Conservation (phyloP, 495 filamentous ascomycete species). For the Penicillium crystallinum region DNA sequence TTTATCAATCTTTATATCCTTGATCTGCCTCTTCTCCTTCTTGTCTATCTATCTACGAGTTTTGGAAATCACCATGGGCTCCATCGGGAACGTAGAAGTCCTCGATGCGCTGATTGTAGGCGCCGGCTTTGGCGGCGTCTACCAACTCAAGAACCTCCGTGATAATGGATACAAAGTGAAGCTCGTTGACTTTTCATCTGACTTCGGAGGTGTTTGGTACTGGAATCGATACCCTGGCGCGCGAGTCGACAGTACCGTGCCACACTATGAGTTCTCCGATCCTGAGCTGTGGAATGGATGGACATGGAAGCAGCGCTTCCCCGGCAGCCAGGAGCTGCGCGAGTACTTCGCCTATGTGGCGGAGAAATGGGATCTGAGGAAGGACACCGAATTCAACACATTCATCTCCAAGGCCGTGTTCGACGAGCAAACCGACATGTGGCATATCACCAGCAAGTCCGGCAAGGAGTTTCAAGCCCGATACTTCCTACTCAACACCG, state of each 20-base stretch:
- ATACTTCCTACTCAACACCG: constrained; percentile 39
- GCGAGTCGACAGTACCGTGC: constrained; percentile 34
- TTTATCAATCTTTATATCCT: background rate
- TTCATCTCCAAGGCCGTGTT: constrained; percentile 39
- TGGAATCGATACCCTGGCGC: constrained; percentile 51
- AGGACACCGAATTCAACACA: constrained; percentile 44
- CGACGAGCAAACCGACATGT: constrained; percentile 29
- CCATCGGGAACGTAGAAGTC: background rate
- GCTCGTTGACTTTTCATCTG: constrained; percentile 41
- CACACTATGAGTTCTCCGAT: constrained; percentile 43
- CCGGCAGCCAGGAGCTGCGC: constrained; percentile 39
- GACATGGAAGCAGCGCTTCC: constrained; percentile 46
- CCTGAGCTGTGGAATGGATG: constrained; percentile 45
- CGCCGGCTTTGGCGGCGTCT: constrained; percentile 36
- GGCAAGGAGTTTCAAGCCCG: constrained; percentile 35
- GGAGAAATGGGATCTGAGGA: constrained; percentile 34
- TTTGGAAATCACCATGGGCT: background rate
- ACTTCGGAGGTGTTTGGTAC: constrained; percentile 47
- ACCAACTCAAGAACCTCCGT: constrained; percentile 29
- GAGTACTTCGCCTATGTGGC: constrained; percentile 35
- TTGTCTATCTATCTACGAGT: background rate
- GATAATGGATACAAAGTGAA: constrained; percentile 24
- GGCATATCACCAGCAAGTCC: constrained; percentile 42
- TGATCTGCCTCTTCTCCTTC: background rate
- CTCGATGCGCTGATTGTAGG: constrained; percentile 25